These are phyloP conservation scores for Botryococcus braunii DNA, from an alignment of 163 green algal species.

Conservation along the genomic window DNA sequence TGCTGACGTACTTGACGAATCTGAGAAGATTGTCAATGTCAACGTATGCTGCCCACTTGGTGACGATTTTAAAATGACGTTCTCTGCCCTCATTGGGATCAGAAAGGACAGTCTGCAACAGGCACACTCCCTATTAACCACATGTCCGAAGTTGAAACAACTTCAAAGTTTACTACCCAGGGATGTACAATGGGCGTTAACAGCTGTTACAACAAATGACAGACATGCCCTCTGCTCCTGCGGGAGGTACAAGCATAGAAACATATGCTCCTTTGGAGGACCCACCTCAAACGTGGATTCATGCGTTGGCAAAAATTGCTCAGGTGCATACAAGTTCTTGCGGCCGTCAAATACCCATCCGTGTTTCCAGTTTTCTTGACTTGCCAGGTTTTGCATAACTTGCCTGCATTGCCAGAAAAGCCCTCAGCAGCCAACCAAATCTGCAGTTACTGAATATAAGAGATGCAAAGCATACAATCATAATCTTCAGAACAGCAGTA, in stretches of 20 bases:
- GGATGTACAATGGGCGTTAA: not conserved
- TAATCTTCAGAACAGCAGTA: not conserved
- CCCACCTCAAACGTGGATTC: conserved; percentile 8
- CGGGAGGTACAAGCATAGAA: not conserved
- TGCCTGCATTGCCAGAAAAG: conserved; percentile 9
- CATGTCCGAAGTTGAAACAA: not conserved
- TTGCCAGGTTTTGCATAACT: conserved; percentile 23
- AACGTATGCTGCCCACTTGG: conserved; percentile 16
- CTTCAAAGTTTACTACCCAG: not conserved
- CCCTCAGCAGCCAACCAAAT: not conserved
- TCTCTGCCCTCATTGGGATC: not conserved
- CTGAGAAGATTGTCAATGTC: conserved; percentile 12
- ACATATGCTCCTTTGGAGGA: not conserved
- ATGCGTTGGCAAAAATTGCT: conserved; percentile 14
- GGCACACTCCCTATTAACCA: not conserved
- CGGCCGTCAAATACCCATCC: conserved; percentile 50
- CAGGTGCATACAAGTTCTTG: conserved; percentile 50
- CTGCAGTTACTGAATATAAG: not conserved
- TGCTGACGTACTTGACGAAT: conserved; percentile 15
- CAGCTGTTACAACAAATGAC: not conserved
- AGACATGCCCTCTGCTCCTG: not conserved
- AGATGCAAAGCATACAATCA: not conserved
- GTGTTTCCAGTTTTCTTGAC: conserved; percentile 26
- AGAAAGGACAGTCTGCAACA: not conserved
- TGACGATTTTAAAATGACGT: conserved; percentile 12